Evolutionary conservation across 352 stramenopile genomes (phyloP).

Genomic region (Pythium periplocum): DNA sequence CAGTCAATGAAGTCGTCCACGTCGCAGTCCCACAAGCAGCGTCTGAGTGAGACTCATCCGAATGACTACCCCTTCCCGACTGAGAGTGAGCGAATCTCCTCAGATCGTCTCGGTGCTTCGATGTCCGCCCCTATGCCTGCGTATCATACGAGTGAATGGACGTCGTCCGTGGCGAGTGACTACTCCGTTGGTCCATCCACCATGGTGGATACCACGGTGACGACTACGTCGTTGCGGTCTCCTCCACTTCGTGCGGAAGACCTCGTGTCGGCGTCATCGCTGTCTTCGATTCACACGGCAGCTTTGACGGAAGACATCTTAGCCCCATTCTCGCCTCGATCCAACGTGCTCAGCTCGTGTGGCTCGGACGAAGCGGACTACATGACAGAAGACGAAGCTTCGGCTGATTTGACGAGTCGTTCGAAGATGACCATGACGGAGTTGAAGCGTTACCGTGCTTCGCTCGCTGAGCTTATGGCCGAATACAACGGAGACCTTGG

Average conservation of each 20-base stretch:
- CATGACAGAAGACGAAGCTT: constrained; percentile 7
- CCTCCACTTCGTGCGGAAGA: background rate
- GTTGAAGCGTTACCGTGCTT: constrained; percentile 38
- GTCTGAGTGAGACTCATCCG: no score
- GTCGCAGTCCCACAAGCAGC: no score
- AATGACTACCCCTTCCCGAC: no score
- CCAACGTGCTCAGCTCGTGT: constrained; percentile 11
- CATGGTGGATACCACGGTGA: background rate
- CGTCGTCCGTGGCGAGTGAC: background rate
- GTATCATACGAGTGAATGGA: background rate
- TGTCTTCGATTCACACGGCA: background rate
- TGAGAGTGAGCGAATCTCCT: no score
- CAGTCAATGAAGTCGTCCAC: background rate
- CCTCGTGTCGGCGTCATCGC: no score
- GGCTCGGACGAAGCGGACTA: constrained; percentile 23
- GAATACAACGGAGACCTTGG: constrained; percentile 29
- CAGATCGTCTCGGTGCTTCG: no score
- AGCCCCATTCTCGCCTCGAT: constrained; percentile 8
- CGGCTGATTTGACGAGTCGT: constrained; percentile 14
- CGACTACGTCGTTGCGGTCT: background rate
- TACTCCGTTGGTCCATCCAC: background rate
- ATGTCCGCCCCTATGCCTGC: no score
- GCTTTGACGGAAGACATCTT: background rate
- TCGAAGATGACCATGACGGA: constrained; percentile 25
- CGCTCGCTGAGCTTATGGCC: constrained; percentile 55